Conservation (phyloP, 768 basidiomycete species). For the Russula emetica region DNA sequence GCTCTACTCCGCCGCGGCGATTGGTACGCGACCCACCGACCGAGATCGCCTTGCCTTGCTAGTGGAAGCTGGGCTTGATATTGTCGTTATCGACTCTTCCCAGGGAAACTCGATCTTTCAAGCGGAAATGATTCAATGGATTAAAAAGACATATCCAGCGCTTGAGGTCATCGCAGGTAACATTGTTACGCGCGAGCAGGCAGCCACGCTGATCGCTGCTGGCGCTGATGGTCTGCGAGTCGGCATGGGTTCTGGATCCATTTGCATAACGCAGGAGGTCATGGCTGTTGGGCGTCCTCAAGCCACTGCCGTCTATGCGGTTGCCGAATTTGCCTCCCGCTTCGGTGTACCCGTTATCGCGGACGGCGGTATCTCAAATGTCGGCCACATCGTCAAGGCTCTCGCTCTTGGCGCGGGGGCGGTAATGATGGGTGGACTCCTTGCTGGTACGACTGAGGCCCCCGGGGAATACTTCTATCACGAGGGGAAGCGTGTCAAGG, state of each 20-base stretch:
- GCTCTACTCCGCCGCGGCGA: slow-evolving; percentile 91
- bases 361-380: slow-evolving; percentile 92
- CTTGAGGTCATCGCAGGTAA: slow-evolving; percentile 96
- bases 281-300: slow-evolving; percentile 99
- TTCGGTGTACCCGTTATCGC: slow-evolving; percentile 97
- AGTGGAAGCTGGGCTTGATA: slow-evolving; percentile 91
- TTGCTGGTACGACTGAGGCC: slow-evolving; percentile 95
- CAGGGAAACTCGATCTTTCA: slow-evolving; percentile 96
- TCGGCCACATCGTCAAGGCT: slow-evolving; percentile 98
- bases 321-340: slow-evolving; percentile 86
- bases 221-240: slow-evolving; percentile 95
- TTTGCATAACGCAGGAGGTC: slow-evolving; percentile 99
- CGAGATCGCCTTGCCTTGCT: slow-evolving; percentile 79
- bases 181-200: slow-evolving; percentile 97
- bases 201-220: slow-evolving; percentile 86
- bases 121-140: slow-evolving; percentile 91
- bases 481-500: slow-evolving; percentile 97
- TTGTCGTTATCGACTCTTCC: slow-evolving; percentile 91
- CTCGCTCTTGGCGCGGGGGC: slow-evolving; percentile 89
- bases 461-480: slow-evolving; percentile 99
- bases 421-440: slow-evolving; percentile 97
- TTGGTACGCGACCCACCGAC: slow-evolving; percentile 90
- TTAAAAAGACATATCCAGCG: slow-evolving; percentile 78
- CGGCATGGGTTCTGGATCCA: slow-evolving; percentile 98
- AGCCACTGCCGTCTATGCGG: slow-evolving; percentile 96